Conservation (phyloP, 2,329 filamentous ascomycete species). For the Leptographium lundbergii region DNA sequence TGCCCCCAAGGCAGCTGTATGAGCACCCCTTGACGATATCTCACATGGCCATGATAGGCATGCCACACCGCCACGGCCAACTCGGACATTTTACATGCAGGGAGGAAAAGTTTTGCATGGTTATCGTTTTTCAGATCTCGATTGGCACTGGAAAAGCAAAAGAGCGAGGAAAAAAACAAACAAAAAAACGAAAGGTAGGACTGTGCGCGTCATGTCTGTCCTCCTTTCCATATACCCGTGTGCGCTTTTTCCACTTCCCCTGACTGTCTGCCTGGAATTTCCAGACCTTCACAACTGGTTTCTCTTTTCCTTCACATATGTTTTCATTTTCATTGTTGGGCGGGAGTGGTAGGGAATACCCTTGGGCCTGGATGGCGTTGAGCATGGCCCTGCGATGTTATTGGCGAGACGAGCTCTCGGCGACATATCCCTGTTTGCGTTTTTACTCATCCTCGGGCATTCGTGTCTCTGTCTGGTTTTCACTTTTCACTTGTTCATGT, state of each 20-base stretch:
- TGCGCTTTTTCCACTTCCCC: not conserved
- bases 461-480: not conserved
- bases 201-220: not conserved
- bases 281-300: not conserved
- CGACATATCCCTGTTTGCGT: not conserved
- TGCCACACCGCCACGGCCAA: not conserved
- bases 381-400: conserved; percentile 1
- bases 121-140: not conserved
- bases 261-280: not conserved
- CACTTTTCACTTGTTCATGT: not conserved
- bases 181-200: not conserved
- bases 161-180: not conserved
- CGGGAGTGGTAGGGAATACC: not conserved
- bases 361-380: conserved; percentile 4
- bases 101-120: not conserved
- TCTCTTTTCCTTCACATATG: not conserved
- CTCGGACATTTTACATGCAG: not conserved
- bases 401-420: not conserved
- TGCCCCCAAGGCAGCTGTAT: not conserved
- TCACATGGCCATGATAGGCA: not conserved
- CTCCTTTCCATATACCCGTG: conserved; percentile 1
- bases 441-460: not conserved
- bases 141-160: not conserved
- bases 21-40: not conserved
- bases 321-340: not conserved